phyloP scores from a whole-genome alignment of 2,329 filamentous ascomycete species.

The Fusarium setosum region DNA sequence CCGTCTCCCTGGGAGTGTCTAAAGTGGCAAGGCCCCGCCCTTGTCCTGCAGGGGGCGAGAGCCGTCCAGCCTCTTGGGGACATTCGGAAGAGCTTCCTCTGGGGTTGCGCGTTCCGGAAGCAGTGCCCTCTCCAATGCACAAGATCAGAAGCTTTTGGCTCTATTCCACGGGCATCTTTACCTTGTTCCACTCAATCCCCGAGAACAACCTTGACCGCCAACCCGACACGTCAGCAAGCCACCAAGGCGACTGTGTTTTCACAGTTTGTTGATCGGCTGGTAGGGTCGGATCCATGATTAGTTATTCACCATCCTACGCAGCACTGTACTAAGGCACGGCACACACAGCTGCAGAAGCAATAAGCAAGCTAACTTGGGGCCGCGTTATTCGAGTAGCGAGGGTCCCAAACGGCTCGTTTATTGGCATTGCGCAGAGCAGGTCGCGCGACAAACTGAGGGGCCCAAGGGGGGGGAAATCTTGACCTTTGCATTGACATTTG shows the following conservation, averaged over 20 bases:
- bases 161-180: no score
- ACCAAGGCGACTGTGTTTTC: no score
- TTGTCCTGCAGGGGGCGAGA: background rate
- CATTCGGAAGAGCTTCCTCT: background rate
- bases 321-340: background rate
- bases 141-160: background rate
- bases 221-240: slow-evolving; percentile 16
- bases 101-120: background rate
- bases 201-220: background rate
- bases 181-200: no score
- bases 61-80: background rate
- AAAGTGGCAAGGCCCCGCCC: background rate
- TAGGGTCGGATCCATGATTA: no score
- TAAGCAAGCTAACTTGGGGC: background rate
- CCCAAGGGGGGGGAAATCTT: slow-evolving; percentile 3
- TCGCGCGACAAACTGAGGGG: background rate
- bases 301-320: no score
- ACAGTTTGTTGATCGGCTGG: no score
- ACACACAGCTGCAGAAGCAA: background rate
- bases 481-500: background rate
- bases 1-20: background rate
- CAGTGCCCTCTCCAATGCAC: background rate
- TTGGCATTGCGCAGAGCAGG: background rate
- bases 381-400: slow-evolving; percentile 27
- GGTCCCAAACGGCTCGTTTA: slow-evolving; percentile 8